phyloP scores from a whole-genome alignment of 1,284 basidiomycete genomes.

The Microbotryomycetes sp. region DNA sequence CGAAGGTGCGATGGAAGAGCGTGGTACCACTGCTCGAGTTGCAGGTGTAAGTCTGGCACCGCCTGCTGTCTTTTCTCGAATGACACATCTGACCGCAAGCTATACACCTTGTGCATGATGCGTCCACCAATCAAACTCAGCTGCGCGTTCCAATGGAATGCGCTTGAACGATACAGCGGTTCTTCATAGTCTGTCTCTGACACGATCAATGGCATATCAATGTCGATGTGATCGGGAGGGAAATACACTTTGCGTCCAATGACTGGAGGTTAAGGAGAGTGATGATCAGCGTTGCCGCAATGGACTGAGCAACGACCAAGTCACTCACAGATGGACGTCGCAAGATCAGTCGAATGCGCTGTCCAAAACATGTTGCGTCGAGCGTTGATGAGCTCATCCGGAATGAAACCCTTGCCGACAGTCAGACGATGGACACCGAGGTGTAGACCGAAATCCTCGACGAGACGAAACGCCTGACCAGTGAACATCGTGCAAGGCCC shows the following conservation, averaged over 20 bases:
- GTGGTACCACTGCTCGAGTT: conserved; percentile 30
- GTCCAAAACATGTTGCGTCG: conserved; percentile 24
- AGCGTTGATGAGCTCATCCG: conserved; percentile 3
- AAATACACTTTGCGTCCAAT: conserved; percentile 22
- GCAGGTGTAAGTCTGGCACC: conserved; percentile 27
- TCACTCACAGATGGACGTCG: conserved; percentile 17
- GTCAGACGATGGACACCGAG: conserved; percentile 22
- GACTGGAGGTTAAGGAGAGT: too few species aligned
- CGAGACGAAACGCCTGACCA: conserved; percentile 12
- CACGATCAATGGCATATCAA: conserved; percentile 6
- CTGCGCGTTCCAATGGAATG: conserved; percentile 18
- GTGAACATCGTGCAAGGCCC: conserved; percentile 26
- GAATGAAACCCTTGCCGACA: conserved; percentile 4
- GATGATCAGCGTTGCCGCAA: too few species aligned
- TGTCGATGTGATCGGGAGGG: conserved; percentile 24
- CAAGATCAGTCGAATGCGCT: conserved; percentile 9
- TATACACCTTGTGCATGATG: conserved; percentile 22
- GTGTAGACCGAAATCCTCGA: conserved; percentile 26
- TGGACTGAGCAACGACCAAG: too few species aligned
- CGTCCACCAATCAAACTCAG: conserved; percentile 17
- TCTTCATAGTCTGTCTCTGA: conserved; percentile 24
- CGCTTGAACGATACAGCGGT: conserved; percentile 27
- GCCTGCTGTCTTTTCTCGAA: conserved; percentile 7
- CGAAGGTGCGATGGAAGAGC: conserved; percentile 23
- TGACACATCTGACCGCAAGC: conserved; percentile 11